Base-by-base conservation (phyloP, 306 rosid species). In the Fragaria nilgerrensis region DNA sequence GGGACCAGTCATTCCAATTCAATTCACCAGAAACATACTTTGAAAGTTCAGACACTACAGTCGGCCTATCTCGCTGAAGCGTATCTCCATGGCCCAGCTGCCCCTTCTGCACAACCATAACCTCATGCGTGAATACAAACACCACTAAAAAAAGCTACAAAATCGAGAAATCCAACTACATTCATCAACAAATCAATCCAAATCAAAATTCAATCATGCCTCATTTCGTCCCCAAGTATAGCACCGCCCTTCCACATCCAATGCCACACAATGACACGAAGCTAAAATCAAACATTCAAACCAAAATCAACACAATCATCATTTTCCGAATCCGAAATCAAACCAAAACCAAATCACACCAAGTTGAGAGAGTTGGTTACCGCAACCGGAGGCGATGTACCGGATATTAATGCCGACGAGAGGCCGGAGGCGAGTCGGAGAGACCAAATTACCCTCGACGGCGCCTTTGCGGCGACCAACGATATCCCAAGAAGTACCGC, bases 221-320 rank as follows among this genome's bases (percentile, higher is more conserved):
- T 95, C 99, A 62, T 95, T 95, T 43, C 99, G 99, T 65, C 99
- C 97, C 99, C 99, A 95, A 17, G 97, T 92, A 77, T 95, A 95
- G 78, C 99, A 95, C 68, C 97, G 96, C 77, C 99, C 99, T 64
- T 88, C 97, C 12, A 87, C 90, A 70, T 95, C 99, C 89, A 95
- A 88, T 12, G 99, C 99, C 81, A 92, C 96, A 39, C 99, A 95
- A 82, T 95, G 99, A 84, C 97, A 95, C 50, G 99, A 89, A 22
- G 81, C 97, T 95, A 78, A 44, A 88, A 82, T 82, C 19, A 61
- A 80, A 87, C 68, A 80, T 32, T 39, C 47, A 36, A 13, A 74
- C 20, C 76, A 34, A 78, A 78, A 36, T 32, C 68, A 22, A 68
- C 20, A 68, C 9, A 25, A 72, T 22, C 49, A 27, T 61, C 70